Percentiles rank a stretch among this genome's conserved stretches.
Evolutionary conservation across 495 filamentous ascomycete genomes (phyloP).

Genomic region (Talaromyces stipitatus): DNA sequence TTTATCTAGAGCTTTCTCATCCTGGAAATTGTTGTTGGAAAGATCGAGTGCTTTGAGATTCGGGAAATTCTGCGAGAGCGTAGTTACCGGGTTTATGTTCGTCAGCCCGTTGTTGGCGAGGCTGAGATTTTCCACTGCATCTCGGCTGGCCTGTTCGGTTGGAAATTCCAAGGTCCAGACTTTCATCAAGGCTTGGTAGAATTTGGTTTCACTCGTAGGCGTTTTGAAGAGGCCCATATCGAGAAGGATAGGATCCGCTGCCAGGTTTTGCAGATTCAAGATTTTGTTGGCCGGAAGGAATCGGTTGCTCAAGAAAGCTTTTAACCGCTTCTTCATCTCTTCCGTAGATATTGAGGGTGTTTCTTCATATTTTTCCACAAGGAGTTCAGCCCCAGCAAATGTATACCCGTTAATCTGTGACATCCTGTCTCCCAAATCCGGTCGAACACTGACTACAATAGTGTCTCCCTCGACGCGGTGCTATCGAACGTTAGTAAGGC

Average conservation of each 20-base stretch:
- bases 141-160: constrained; percentile 53
- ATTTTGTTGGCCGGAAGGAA: constrained; percentile 65
- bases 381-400: constrained; percentile 57
- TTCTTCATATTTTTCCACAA: constrained; percentile 35
- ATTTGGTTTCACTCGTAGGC: constrained; percentile 66
- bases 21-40: constrained; percentile 66
- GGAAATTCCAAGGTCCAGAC: constrained; percentile 68
- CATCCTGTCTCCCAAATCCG: constrained; percentile 53
- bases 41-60: constrained; percentile 78
- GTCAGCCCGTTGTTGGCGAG: constrained; percentile 69
- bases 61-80: constrained; percentile 68
- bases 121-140: constrained; percentile 67
- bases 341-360: constrained; percentile 26
- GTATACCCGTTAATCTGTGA: constrained; percentile 53
- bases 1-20: constrained; percentile 44
- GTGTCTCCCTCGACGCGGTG: constrained; percentile 61
- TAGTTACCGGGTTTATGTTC: constrained; percentile 59
- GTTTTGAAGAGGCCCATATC: constrained; percentile 69
- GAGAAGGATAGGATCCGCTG: constrained; percentile 55
- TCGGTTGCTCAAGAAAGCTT: constrained; percentile 58
- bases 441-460: constrained; percentile 57
- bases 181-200: constrained; percentile 83
- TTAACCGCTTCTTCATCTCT: constrained; percentile 37
- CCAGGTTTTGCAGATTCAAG: constrained; percentile 70
- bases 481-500: constrained; percentile 70